Percentiles rank a stretch among this genome's conserved stretches.
These are phyloP conservation scores for Ilyonectria destructans DNA, from an alignment of 2,329 filamentous ascomycete genomes.

Conservation along the genomic window DNA sequence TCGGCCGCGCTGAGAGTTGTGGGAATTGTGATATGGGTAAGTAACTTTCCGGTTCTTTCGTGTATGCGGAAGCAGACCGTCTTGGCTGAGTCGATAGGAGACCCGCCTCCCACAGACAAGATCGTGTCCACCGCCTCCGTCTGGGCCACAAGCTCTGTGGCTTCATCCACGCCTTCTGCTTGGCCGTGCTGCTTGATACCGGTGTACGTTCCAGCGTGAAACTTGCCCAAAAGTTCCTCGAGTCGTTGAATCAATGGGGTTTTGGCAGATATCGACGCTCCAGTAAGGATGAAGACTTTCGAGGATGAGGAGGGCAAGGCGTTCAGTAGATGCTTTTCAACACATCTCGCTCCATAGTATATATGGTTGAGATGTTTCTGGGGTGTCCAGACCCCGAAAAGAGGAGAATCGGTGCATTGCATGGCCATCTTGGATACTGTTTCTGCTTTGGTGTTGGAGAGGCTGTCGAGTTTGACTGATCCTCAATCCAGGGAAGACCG, in stretches of 20 bases:
- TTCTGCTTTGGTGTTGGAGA: constrained; percentile 1
- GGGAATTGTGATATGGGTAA: constrained; percentile 37
- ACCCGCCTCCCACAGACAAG: constrained; percentile 37
- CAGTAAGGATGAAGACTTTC: constrained; percentile 41
- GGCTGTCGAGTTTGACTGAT: not conserved
- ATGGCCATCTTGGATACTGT: constrained; percentile 28
- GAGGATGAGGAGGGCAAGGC: constrained; percentile 34
- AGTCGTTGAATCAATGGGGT: constrained; percentile 36
- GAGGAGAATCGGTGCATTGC: constrained; percentile 34
- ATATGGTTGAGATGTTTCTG: constrained; percentile 39
- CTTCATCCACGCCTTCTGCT: constrained; percentile 36
- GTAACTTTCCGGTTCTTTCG: constrained; percentile 32
- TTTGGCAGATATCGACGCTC: constrained; percentile 30
- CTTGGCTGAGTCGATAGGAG: constrained; percentile 40
- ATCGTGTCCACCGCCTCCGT: constrained; percentile 32
- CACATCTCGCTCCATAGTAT: constrained; percentile 41
- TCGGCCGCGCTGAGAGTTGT: constrained; percentile 44
- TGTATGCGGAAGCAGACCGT: constrained; percentile 47
- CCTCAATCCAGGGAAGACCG: not conserved
- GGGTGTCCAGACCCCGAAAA: constrained; percentile 40
- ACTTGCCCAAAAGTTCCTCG: constrained; percentile 30
- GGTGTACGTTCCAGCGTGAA: constrained; percentile 33
- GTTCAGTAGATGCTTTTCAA: constrained; percentile 37
- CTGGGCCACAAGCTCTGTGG: constrained; percentile 21
- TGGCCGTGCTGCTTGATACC: constrained; percentile 40